Percentiles rank a stretch among this genome's conserved stretches.
These are phyloP conservation scores for Taphrina communis DNA, from an alignment of 1,139 yeast species.

Conservation along the genomic window DNA sequence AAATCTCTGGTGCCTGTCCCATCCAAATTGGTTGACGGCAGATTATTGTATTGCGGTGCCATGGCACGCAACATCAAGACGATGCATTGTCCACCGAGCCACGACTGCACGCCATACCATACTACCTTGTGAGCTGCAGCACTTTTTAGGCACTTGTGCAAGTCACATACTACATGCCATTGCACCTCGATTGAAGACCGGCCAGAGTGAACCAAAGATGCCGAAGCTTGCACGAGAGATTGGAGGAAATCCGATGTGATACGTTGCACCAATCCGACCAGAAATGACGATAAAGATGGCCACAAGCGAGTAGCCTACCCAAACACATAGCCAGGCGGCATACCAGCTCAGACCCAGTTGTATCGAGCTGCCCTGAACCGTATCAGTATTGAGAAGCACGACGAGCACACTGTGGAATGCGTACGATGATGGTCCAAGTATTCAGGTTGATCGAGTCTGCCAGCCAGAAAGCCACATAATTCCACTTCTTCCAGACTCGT, in stretches of 20 bases:
- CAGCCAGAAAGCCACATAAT: slow-evolving; percentile 46
- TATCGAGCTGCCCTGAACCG: not conserved
- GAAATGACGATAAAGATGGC: slow-evolving; percentile 52
- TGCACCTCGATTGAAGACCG: slow-evolving; percentile 52
- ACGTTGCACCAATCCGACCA: slow-evolving; percentile 54
- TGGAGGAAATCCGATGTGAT: slow-evolving; percentile 54
- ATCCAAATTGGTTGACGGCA: slow-evolving; percentile 53
- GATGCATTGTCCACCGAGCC: slow-evolving; percentile 46
- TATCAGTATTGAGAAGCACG: not conserved
- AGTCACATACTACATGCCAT: slow-evolving; percentile 50
- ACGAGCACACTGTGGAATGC: no score
- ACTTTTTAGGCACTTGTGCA: not conserved
- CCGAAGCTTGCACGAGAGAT: slow-evolving; percentile 54
- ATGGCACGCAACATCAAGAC: slow-evolving; percentile 49
- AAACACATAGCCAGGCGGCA: slow-evolving; percentile 50
- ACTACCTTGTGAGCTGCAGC: slow-evolving; percentile 42
- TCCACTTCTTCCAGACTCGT: slow-evolving; percentile 44
- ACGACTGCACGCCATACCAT: slow-evolving; percentile 55
- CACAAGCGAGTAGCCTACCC: slow-evolving; percentile 52
- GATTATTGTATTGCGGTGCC: slow-evolving; percentile 52
- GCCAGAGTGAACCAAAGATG: slow-evolving; percentile 51
- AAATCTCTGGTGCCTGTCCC: slow-evolving; percentile 53
- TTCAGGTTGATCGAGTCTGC: slow-evolving; percentile 70
- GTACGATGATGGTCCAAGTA: slow-evolving; percentile 76
- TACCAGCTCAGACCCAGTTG: slow-evolving; percentile 3